Evolutionary conservation across 352 stramenopile species (phyloP).

Genomic region (Pythium vanterpoolii): DNA sequence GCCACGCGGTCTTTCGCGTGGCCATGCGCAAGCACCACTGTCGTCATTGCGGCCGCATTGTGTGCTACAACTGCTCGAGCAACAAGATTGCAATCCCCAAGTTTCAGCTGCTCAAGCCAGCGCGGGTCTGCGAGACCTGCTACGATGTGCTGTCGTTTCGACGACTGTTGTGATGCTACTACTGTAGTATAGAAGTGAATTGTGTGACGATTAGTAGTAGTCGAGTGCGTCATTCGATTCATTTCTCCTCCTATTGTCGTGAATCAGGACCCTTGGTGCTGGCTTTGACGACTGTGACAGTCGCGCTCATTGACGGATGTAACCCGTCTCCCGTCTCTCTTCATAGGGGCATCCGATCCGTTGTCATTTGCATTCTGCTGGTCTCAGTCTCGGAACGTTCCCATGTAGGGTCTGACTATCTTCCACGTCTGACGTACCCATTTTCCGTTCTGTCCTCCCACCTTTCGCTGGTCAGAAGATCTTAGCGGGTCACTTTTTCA

Average conservation of each 20-base stretch:
- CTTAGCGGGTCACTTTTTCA: slow-evolving; percentile 16
- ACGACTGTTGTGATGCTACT: slow-evolving; percentile 50
- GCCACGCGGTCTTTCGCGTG: slow-evolving; percentile 66
- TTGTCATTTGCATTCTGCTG: too few relatives aligned
- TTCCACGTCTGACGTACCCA: too few relatives aligned
- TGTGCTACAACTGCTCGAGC: slow-evolving; percentile 86
- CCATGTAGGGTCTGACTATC: too few relatives aligned
- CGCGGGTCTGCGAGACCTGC: slow-evolving; percentile 81
- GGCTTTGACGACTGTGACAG: too few relatives aligned
- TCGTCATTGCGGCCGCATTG: slow-evolving; percentile 73
- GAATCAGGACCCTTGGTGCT: too few relatives aligned
- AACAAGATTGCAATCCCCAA: slow-evolving; percentile 85
- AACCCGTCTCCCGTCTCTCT: too few relatives aligned
- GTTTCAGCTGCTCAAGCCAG: slow-evolving; percentile 67
- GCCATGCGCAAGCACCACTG: slow-evolving; percentile 86
- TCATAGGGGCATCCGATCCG: too few relatives aligned
- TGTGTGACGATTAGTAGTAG: too few relatives aligned
- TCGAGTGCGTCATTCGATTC: slow-evolving; percentile 1
- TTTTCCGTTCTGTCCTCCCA: not conserved
- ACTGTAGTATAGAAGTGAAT: not conserved
- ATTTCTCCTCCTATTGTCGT: not conserved
- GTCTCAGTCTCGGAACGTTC: too few relatives aligned
- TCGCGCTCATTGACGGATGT: too few relatives aligned
- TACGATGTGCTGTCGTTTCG: slow-evolving; percentile 83
- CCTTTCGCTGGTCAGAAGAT: slow-evolving; percentile 16